A percentile compares a stretch with the other conserved stretches of the same genome.
These are phyloP conservation scores for Dendrobium nobile DNA, from an alignment of 106 monocot species.

Conservation along the genomic window DNA sequence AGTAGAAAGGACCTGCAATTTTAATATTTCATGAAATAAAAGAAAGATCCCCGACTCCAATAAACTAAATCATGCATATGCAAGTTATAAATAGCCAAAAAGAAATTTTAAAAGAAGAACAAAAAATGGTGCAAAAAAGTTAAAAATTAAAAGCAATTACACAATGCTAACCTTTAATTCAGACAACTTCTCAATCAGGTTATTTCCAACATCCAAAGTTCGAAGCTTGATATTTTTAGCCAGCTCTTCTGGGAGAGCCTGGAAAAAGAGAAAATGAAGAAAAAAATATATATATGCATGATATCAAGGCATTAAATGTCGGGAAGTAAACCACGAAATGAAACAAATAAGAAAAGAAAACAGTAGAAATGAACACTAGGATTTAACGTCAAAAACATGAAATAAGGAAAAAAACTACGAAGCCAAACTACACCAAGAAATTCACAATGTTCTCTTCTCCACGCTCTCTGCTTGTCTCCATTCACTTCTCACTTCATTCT, in stretches of 20 bases:
- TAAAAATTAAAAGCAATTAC: not conserved
- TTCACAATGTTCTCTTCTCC: too few species aligned
- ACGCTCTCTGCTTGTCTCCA: too few species aligned
- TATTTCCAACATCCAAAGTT: constrained; percentile 80
- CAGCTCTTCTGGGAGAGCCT: constrained; percentile 60
- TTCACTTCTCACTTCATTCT: too few species aligned
- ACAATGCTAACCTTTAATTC: constrained; percentile 54
- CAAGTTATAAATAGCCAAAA: not conserved
- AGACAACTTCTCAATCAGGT: constrained; percentile 58
- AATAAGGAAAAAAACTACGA: too few species aligned
- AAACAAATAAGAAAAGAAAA: too few species aligned
- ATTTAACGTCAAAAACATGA: too few species aligned
- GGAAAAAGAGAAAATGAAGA: not conserved
- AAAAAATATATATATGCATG: not conserved
- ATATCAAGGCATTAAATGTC: not conserved
- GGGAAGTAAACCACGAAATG: not conserved
- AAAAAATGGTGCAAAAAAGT: not conserved
- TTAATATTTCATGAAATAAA: not conserved
- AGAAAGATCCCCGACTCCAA: not conserved
- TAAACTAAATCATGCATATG: not conserved
- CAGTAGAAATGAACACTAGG: too few species aligned
- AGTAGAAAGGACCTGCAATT: constrained; percentile 56
- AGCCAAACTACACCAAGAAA: too few species aligned
- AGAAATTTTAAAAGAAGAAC: not conserved
- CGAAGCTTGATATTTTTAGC: constrained; percentile 49